Base-by-base conservation (phyloP, 1,284 basidiomycete genomes). In the Sanghuangporus weigelae region DNA sequence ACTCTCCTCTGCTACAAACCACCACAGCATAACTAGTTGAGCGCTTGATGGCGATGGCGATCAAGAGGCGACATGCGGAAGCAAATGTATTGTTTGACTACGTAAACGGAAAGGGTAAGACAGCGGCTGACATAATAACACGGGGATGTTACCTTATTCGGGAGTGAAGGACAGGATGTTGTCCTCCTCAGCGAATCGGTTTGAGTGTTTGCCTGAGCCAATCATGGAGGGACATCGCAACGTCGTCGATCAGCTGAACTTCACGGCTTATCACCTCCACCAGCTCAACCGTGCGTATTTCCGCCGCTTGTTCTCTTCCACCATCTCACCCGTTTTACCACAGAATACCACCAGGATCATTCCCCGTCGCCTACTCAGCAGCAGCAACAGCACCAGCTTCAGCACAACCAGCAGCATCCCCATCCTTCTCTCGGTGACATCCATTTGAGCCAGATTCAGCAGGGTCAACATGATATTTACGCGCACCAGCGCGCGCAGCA, bases 181-280 rank as follows among this genome's bases (percentile, higher is more conserved):
- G 44, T 14, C 44, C 16, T n/a, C 50, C 50, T 60, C 55, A 51
- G 56, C 61, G 55, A 64, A 64, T 64, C 59, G 63, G 63, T 60
- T 56, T 39, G 48, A 36, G 46, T 31, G 59, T 40, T 60, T 39
- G 48, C 12, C 31, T 40, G 72, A 72, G 74, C 80, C 78, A 81
- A 81, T 81, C 76, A 79, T 78, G 79, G 79, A 81, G 77, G 23
- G 55, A 36, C 61, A 62, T 49, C 53, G 61, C 31, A 79, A 82
- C 78, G 78, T 77, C 77, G 82, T 84, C 77, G 82, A 84, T 83
- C 83, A 84, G 74, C 79, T 86, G 76, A n/a, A n/a, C n/a, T 86
- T 84, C 79, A 74, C 81, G 72, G 77, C 78, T 73, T 82, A 84
- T 77, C 83, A 74, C 65, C 73, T 82, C 71, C 75, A 62, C 42